Base-by-base conservation (phyloP, 768 basidiomycete species). In the Boletus patriciae region DNA sequence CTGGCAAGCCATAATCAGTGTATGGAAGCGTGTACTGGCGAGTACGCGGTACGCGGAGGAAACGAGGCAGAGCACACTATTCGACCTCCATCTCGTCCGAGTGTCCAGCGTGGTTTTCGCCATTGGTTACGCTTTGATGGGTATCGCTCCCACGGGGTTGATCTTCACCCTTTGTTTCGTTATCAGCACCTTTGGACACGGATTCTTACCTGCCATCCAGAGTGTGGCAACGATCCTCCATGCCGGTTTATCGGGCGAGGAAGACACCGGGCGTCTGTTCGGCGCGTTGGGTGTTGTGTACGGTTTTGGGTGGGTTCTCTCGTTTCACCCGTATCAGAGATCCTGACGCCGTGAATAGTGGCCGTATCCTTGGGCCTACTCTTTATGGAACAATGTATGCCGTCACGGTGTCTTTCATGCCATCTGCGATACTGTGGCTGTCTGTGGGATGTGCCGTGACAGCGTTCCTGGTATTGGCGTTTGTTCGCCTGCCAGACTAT, bases 221-320 rank as follows among this genome's bases (percentile, higher is more conserved):
- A 54, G 52, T 18, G 52, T 54, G 13, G 52, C 44, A 5, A 21
- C 52, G 19, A 54, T 46, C 36, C 36, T 46, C n/a, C 52, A 54
- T 6, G 10, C 27, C 27, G 7, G n/a, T 10, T 4, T 52, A 45
- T 45, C 51, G 11, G 51, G 33, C 2, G 43, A 52, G 27, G 36
- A 38, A 1, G 52, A 54, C 27, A 46, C 44, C 11, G 52, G 52
- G 15, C 34, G 52, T 15, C 27, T 53, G 25, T 53, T 53, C 11
- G 52, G 52, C 6, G 52, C 44, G 25, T 46, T 53, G 36, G 52
- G 52, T 31, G 44, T 54, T 18, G 52, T 54, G n/a, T 54, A 54
- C 37, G 52, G 40, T 37, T 29, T 54, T 46, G 52, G 52, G 52
- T 54, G 27, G 27, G 44, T 46, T 27, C 36, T 23, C 19, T 38